A percentile compares a stretch with the other conserved stretches of the same genome.
Conservation (phyloP, 2,329 filamentous ascomycete species). For the Plectosphaerella plurivora region DNA sequence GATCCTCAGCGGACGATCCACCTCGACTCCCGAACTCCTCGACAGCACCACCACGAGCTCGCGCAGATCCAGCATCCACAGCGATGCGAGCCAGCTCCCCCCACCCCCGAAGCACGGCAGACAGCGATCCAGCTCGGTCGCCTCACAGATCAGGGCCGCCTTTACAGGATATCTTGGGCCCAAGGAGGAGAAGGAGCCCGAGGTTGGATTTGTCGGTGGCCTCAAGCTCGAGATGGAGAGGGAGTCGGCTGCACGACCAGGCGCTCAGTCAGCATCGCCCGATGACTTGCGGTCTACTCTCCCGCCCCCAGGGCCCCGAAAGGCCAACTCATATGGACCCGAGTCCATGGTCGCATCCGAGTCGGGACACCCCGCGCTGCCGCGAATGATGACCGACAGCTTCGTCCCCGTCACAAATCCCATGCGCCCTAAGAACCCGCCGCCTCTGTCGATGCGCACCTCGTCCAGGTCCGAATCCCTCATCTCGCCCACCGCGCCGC, state of each 20-base stretch:
- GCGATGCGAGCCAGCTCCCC: neutral
- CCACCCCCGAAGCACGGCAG: slow-evolving; percentile 4
- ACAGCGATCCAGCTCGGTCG: slow-evolving; percentile 10
- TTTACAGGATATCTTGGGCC: slow-evolving; percentile 8
- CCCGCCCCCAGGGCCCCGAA: neutral
- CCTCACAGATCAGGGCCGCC: slow-evolving; percentile 10
- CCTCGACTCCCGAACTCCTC: slow-evolving; percentile 4
- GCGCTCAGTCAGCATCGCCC: slow-evolving; percentile 2
- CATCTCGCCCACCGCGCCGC: slow-evolving; percentile 20
- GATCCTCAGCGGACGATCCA: slow-evolving; percentile 4
- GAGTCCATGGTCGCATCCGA: slow-evolving; percentile 3
- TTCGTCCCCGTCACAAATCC: neutral
- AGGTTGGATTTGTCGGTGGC: slow-evolving; percentile 33
- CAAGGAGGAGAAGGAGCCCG: slow-evolving; percentile 11
- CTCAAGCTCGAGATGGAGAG: slow-evolving; percentile 35
- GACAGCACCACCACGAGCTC: neutral
- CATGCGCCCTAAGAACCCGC: slow-evolving; percentile 6
- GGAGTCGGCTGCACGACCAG: slow-evolving; percentile 17
- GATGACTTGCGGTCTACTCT: neutral
- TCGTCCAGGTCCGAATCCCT: slow-evolving; percentile 17
- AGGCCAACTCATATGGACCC: slow-evolving; percentile 7
- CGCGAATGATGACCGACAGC: neutral
- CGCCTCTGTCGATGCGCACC: slow-evolving; percentile 30
- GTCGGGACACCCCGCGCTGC: neutral
- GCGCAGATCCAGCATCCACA: neutral